Evolutionary conservation across 208 protist species (phyloP).

Genomic region (Leishmania mexicana): DNA sequence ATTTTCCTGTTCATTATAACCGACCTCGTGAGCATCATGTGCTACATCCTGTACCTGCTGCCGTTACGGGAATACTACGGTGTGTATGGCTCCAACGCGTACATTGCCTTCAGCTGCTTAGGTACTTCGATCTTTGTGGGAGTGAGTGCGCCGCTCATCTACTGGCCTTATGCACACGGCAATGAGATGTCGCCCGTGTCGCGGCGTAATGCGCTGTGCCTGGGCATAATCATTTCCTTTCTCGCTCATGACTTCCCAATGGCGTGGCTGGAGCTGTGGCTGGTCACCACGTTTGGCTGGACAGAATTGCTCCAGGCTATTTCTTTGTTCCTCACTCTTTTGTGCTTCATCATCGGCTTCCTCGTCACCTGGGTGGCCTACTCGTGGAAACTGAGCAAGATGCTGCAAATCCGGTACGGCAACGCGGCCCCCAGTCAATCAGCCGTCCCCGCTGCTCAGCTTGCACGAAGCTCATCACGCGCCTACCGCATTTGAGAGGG

Average conservation of each 20-base stretch:
- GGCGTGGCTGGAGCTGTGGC: constrained; percentile 75
- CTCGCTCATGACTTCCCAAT: constrained; percentile 73
- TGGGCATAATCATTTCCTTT: constrained; percentile 64
- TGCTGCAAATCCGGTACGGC: constrained; percentile 68
- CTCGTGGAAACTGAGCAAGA: constrained; percentile 78
- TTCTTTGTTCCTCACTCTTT: constrained; percentile 60
- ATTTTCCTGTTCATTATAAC: constrained; percentile 62
- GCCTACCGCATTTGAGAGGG: constrained; percentile 14
- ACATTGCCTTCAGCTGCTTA: constrained; percentile 59
- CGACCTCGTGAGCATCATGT: constrained; percentile 63
- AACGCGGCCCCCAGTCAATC: constrained; percentile 30
- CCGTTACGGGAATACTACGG: constrained; percentile 10
- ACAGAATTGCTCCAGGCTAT: constrained; percentile 63
- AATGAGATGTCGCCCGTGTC: constrained; percentile 72
- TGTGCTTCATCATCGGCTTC: constrained; percentile 79
- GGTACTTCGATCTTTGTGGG: constrained; percentile 55
- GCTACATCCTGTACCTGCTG: constrained; percentile 58
- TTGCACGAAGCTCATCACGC: constrained; percentile 13
- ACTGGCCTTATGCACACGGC: constrained; percentile 70
- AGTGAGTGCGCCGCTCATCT: constrained; percentile 60
- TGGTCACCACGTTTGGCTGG: constrained; percentile 64
- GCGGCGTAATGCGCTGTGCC: constrained; percentile 48
- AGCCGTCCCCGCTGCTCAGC: constrained; percentile 21
- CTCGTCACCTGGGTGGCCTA: constrained; percentile 74
- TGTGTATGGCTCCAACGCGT: constrained; percentile 40